Percentiles rank a stretch among this genome's conserved stretches.
Evolutionary conservation across 1,284 basidiomycete species (phyloP).

Genomic region (Heterobasidion irregulare): DNA sequence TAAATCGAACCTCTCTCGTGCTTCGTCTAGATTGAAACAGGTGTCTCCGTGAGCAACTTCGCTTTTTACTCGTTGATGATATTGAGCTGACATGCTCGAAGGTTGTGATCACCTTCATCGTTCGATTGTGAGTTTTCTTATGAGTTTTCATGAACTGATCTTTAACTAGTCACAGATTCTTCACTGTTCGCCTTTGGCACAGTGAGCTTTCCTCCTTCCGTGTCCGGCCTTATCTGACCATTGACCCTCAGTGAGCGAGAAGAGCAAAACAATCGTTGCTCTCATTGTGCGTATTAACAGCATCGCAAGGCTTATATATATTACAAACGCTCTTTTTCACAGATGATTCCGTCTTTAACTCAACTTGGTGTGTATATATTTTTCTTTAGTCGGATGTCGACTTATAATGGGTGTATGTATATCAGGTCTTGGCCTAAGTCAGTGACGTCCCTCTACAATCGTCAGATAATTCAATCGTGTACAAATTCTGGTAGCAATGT

Average conservation of each 20-base stretch:
- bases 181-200: slow-evolving; percentile 8
- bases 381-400: neutral
- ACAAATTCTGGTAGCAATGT: neutral
- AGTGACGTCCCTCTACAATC: neutral
- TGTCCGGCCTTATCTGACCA: neutral
- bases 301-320: neutral
- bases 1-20: neutral
- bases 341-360: slow-evolving; percentile 5
- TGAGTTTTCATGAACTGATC: neutral
- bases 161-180: slow-evolving; percentile 1
- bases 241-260: slow-evolving; percentile 1
- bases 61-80: neutral
- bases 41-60: slow-evolving; percentile 1
- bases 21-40: slow-evolving; percentile 3
- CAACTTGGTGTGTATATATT: slow-evolving; percentile 6
- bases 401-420: neutral
- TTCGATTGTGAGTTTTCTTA: slow-evolving; percentile 2
- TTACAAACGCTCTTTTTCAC: neutral
- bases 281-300: slow-evolving; percentile 1
- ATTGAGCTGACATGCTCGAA: neutral
- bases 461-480: neutral
- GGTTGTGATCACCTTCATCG: slow-evolving; percentile 6
- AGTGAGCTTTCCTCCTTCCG: neutral
- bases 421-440: slow-evolving; percentile 5
- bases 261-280: slow-evolving; percentile 2